Evolutionary conservation across 305 asterid species (phyloP).

Genomic region (Fraxinus paxiana): DNA sequence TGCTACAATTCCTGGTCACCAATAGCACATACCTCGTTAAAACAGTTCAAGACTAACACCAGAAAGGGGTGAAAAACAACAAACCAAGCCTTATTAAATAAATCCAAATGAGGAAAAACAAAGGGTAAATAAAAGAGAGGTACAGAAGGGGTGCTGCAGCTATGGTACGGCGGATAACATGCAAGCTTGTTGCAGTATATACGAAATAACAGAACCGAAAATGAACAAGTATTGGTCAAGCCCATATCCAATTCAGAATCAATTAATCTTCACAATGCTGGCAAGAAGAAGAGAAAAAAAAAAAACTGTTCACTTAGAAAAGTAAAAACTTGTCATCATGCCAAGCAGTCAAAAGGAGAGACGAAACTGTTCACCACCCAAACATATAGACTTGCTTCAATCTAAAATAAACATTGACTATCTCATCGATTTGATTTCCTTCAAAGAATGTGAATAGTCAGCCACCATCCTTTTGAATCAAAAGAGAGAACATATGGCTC

Average conservation of each 20-base stretch:
- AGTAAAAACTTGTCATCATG: neutral
- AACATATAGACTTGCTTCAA: neutral
- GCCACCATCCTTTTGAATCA: neutral
- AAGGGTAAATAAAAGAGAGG: neutral
- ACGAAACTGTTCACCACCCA: neutral
- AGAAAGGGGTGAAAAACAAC: neutral
- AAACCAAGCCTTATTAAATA: neutral
- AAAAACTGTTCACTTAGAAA: neutral
- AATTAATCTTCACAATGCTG: neutral
- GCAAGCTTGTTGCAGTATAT: neutral
- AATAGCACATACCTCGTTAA: constrained; percentile 25
- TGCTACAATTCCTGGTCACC: constrained; percentile 61
- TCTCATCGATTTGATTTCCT: neutral
- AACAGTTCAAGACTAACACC: neutral
- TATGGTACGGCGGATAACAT: neutral
- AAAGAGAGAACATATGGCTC: neutral
- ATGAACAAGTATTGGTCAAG: neutral
- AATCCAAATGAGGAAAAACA: neutral
- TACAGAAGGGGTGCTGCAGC: constrained; percentile 4
- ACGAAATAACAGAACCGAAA: neutral
- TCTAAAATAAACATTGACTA: neutral
- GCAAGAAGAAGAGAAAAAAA: neutral
- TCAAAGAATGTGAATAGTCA: neutral
- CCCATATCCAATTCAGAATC: neutral
- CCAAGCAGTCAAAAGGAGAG: neutral